Percentiles rank a stretch among this genome's conserved stretches.
Conservation (phyloP, 495 filamentous ascomycete species). For the Aspergillus cavernicola region DNA sequence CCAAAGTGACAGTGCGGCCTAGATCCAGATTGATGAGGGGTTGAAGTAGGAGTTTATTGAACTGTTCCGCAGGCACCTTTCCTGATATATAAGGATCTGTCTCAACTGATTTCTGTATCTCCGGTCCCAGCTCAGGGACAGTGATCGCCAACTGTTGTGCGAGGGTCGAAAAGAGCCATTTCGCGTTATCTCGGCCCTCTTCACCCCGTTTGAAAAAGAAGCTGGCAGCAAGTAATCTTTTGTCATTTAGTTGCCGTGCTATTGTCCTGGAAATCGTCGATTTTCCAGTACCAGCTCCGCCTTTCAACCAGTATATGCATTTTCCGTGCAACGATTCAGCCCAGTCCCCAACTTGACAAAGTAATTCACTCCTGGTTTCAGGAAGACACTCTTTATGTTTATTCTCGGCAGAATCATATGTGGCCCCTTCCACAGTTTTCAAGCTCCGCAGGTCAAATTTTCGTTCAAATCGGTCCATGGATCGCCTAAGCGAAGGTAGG, state of each 20-base stretch:
- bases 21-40: slow-evolving; percentile 22
- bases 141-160: neutral
- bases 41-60: slow-evolving; percentile 39
- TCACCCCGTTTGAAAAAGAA: neutral
- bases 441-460: neutral
- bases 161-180: neutral
- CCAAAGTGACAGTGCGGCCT: slow-evolving; percentile 1
- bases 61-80: slow-evolving; percentile 30
- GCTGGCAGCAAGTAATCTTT: neutral
- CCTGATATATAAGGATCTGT: neutral
- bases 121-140: neutral
- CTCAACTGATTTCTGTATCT: neutral
- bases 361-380: neutral
- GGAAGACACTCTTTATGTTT: neutral
- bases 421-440: neutral
- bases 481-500: neutral
- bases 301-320: neutral
- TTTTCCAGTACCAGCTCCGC: neutral
- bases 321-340: neutral
- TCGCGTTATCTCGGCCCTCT: neutral
- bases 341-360: neutral
- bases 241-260: neutral
- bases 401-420: neutral
- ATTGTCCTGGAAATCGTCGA: neutral
- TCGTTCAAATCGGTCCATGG: neutral